Evolutionary conservation across 805 yeast species (phyloP), one percentile per base, ranked within the genome.

Genomic region (Candida lessepsii): DNA sequence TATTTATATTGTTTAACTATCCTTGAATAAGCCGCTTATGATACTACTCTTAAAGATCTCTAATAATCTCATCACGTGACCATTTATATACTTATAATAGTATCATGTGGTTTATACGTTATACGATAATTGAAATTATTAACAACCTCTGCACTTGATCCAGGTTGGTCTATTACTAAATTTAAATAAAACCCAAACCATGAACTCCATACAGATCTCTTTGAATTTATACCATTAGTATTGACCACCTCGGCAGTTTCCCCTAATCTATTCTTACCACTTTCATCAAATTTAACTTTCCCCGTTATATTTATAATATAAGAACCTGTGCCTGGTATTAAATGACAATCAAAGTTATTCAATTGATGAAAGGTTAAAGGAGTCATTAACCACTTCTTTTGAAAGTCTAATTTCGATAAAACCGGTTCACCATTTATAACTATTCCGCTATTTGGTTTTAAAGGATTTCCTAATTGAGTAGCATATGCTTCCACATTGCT

Each of bases 281-380:
- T 74, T 52, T 86, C 93, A 58, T 86, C 93, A 50, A 84, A 85
- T 45, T 81, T 69, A 9, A 84, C 85, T 56, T 82, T 85, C 2
- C 75, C 67, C n/a, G 76, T 65, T 11, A 78, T 61, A 41, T 71
- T 72, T 20, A 80, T 67, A 6, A 82, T 67, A 27, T 70, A 57
- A 1, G 75, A 66, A 1, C 78, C 80, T 0, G 84, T 70, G 1
- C 86, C 86, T 0, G 86, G 86, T 8, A 84, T 73, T 42, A 77
- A 62, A 53, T 84, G 93, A 34, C 78, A 72, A 55, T 84, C 91
- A 39, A 74, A 70, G 9, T 81, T 75, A n/a, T 78, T 76, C 29
- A 83, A 53, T 39, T 69, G 78, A 54, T 84, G 93, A 42, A 75
- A 80, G 1, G 88, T 70, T 11, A 61, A 52, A 5, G 86, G 86